These are phyloP conservation scores for Capsella rubella DNA, from an alignment of 441 rosid species.

Conservation along the genomic window DNA sequence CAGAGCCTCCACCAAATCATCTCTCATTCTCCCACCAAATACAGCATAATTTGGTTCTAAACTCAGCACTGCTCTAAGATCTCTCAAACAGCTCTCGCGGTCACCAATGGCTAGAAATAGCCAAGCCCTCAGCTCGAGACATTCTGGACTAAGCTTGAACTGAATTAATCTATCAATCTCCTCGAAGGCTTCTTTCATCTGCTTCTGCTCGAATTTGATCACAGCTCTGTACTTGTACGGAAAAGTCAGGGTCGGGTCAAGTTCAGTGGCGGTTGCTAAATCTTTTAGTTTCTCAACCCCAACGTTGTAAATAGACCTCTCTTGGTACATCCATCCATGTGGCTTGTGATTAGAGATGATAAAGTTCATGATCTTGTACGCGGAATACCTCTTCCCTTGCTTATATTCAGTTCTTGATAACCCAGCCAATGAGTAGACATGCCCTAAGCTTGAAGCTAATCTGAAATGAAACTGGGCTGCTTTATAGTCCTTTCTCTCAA, in stretches of 20 bases:
- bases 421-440: conserved; percentile 68
- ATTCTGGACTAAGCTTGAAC: conserved; percentile 64
- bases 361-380: conserved; percentile 59
- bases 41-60: conserved; percentile 60
- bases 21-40: conserved; percentile 60
- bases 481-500: conserved; percentile 58
- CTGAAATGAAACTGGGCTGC: conserved; percentile 60
- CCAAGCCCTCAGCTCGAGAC: conserved; percentile 77
- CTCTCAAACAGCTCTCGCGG: conserved; percentile 62
- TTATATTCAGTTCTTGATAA: conserved; percentile 65
- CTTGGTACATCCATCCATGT: conserved; percentile 81
- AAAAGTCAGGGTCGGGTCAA: conserved; percentile 69
- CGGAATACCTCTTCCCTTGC: conserved; percentile 61
- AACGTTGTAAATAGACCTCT: conserved; percentile 63
- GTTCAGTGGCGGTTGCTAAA: conserved; percentile 58
- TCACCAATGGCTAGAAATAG: conserved; percentile 61
- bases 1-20: conserved; percentile 58
- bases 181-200: conserved; percentile 57
- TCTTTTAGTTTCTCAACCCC: conserved; percentile 63
- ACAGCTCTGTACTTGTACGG: conserved; percentile 72
- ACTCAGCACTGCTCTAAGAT: conserved; percentile 58
- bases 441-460: conserved; percentile 65
- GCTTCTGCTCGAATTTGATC: conserved; percentile 57
- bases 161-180: conserved; percentile 67
- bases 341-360: conserved; percentile 59